These are phyloP conservation scores for Auricularia auricula-judae DNA, from an alignment of 768 basidiomycete species.

Conservation along the genomic window DNA sequence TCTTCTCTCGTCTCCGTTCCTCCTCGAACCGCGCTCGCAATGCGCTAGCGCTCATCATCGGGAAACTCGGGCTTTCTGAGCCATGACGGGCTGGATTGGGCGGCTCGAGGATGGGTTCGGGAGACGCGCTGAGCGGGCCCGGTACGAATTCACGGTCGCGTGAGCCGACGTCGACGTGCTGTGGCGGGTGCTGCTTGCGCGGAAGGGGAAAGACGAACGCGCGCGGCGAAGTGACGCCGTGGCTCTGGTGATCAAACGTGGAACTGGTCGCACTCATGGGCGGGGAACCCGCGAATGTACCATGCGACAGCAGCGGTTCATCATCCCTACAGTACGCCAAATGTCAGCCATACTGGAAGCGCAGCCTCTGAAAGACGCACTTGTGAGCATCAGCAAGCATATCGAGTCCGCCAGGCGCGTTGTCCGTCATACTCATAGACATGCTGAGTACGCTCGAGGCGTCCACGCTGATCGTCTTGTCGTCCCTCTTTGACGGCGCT, in stretches of 20 bases:
- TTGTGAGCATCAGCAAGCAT: background rate
- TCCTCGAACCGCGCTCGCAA: background rate
- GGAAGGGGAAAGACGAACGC: background rate
- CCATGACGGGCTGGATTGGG: background rate
- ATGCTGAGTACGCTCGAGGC: background rate
- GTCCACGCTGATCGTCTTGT: background rate
- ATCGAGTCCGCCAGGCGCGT: background rate
- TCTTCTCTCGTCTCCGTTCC: background rate
- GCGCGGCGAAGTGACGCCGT: background rate
- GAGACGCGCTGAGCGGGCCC: background rate
- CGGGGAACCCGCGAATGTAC: background rate
- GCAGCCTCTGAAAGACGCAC: too few relatives aligned
- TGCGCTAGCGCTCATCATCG: conserved; percentile 23
- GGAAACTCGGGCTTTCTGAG: conserved; percentile 1
- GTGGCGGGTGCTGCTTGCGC: background rate
- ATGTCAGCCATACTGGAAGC: background rate
- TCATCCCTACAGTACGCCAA: background rate
- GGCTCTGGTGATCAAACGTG: background rate
- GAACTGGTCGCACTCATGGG: background rate
- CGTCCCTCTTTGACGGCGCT: background rate
- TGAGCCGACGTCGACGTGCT: background rate
- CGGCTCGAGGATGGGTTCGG: background rate
- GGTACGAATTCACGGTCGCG: background rate
- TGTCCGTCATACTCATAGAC: background rate
- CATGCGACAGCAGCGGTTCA: background rate